Evolutionary conservation across 768 basidiomycete genomes (phyloP), one percentile per base, ranked within the genome.

Genomic region (Coprinopsis marcescibilis): DNA sequence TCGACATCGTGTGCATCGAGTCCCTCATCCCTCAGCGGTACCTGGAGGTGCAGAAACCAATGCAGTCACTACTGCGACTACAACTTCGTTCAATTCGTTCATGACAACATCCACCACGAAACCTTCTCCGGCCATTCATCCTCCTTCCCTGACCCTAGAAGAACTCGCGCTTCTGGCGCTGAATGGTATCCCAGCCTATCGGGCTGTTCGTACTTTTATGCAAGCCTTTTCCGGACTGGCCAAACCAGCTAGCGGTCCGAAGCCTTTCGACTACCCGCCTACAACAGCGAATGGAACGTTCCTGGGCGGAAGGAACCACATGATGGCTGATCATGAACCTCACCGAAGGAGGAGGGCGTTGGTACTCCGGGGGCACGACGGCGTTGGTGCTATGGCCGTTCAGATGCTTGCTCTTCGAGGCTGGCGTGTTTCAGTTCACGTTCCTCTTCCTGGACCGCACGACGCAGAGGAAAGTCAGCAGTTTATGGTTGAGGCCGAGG

Each of bases 131-230:
- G 40, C 46, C 15, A 5, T 15, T 7, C 17, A 40, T 12, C 41
- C 41, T 43, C 8, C 56, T 20, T 51, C 60, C 1, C 56, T 71
- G 17, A 65, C 80, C 1, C 61, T 90, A 23, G 81, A 85, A 46
- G 85, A 92, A 59, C 76, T 93, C 13, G 84, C 91, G 1, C 74
- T 91, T 17, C 70, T 95, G 0, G 86, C 93, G 2, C 67, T 90
- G 2, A 78, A 79, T 36, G 92, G 86, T 2, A 68, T 95, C 20
- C 74, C 83, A n/a, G 89, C 91, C 0, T 81, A 89, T 56, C 80
- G 92, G 12, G 89, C 89, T 1, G 73, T 91, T 7, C 78, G 85
- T 35, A 84, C 85, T 0, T 78, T 85, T 51, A 66, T 72, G 19
- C 72, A 66, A 46, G 75, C 73, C 3, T 72, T 77, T 50, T 63